A percentile compares a stretch with the other conserved stretches of the same genome.
Conservation (phyloP, 2,329 filamentous ascomycete genomes). For the Microascus cirrosus region DNA sequence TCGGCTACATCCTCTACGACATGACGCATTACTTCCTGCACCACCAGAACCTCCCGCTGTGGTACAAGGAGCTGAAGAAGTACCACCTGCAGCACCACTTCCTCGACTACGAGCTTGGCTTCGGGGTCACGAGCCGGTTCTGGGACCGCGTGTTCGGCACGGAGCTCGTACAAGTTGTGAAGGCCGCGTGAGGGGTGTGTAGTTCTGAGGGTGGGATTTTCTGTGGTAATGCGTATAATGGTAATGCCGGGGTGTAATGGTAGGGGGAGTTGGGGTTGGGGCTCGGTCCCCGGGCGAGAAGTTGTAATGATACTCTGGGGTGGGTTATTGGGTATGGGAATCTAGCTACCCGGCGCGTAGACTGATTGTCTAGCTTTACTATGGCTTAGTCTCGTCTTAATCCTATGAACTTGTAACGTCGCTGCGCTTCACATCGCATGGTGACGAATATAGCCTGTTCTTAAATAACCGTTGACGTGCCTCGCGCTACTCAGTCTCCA, state of each 20-base stretch:
- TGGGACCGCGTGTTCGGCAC: slow-evolving; percentile 94
- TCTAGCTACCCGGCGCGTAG: too few species aligned
- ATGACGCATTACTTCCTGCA: slow-evolving; percentile 98
- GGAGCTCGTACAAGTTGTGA: slow-evolving; percentile 39
- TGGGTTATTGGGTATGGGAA: too few species aligned
- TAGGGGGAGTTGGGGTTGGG: too few species aligned
- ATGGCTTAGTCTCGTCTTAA: too few species aligned
- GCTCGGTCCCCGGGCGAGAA: too few species aligned
- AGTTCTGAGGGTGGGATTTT: neutral
- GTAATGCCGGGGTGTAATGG: neutral
- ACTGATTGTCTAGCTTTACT: too few species aligned
- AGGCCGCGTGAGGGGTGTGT: slow-evolving; percentile 2
- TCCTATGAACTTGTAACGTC: too few species aligned
- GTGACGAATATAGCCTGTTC: too few species aligned
- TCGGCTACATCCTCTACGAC: slow-evolving; percentile 94
- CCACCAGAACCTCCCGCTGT: slow-evolving; percentile 80
- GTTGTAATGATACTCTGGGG: too few species aligned
- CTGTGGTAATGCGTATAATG: neutral
- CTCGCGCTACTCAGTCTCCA: too few species aligned
- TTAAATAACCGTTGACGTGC: too few species aligned
- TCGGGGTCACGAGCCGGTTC: slow-evolving; percentile 91
- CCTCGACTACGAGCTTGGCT: slow-evolving; percentile 94
- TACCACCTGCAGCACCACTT: slow-evolving; percentile 97
- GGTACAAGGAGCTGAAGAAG: slow-evolving; percentile 90
- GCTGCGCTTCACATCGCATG: too few species aligned